These are phyloP conservation scores for Saccharomyces hybrid DNA, from an alignment of 1,139 yeast genomes.

Conservation along the genomic window DNA sequence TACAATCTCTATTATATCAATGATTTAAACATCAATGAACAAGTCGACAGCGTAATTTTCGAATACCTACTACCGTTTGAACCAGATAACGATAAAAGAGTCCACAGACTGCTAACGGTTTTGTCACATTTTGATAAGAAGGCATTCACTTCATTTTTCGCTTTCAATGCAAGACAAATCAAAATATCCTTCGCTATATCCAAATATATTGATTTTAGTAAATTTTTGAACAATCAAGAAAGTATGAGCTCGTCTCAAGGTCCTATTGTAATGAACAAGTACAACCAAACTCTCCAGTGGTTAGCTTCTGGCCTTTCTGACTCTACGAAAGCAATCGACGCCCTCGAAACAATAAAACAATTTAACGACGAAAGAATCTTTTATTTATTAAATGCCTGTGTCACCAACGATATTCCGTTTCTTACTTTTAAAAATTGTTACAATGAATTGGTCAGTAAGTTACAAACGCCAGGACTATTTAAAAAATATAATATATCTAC, in stretches of 20 bases:
- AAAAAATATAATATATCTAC: conserved; percentile 36
- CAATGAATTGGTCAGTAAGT: conserved; percentile 50
- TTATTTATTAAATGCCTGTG: conserved; percentile 48
- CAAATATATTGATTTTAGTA: conserved; percentile 34
- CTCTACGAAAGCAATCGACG: conserved; percentile 40
- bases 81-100: conserved; percentile 43
- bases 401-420: conserved; percentile 54
- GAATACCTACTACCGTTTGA: conserved; percentile 54
- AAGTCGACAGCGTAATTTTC: conserved; percentile 56
- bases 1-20: conserved; percentile 69
- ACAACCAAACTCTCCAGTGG: conserved; percentile 60
- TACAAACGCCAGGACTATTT: conserved; percentile 46
- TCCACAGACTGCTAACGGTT: conserved; percentile 46
- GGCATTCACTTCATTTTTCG: conserved; percentile 57
- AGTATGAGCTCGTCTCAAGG: conserved; percentile 22
- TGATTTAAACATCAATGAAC: conserved; percentile 58
- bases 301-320: conserved; percentile 52
- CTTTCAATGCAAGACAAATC: conserved; percentile 61
- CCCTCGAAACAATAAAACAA: conserved; percentile 45
- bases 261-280: conserved; percentile 30
- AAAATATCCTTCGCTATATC: conserved; percentile 40
- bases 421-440: conserved; percentile 52
- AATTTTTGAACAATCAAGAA: conserved; percentile 27
- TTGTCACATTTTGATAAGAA: conserved; percentile 47
- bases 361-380: conserved; percentile 52